Conservation (phyloP, 768 basidiomycete species). For the Gyrodon lividus region DNA sequence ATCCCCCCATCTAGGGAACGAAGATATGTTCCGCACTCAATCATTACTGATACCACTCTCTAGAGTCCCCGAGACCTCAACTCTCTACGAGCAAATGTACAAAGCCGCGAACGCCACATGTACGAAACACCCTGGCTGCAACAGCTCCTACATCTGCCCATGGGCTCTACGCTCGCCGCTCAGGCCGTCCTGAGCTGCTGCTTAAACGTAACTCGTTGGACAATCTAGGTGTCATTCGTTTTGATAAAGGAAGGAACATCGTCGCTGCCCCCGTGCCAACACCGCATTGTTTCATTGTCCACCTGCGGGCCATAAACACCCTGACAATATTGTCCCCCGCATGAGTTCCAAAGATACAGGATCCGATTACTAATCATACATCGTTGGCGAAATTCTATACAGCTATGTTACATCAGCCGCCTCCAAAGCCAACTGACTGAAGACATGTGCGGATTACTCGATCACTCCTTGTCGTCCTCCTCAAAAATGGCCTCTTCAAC, state of each 20-base stretch:
- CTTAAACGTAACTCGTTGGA: constrained; percentile 34
- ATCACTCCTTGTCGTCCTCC: constrained; percentile 21
- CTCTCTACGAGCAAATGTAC: no score
- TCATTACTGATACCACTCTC: no score
- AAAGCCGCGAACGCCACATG: no score
- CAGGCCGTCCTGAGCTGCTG: constrained; percentile 40
- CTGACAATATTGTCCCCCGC: no score
- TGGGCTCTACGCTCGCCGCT: constrained; percentile 39
- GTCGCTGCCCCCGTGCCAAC: no score
- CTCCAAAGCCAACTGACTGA: background rate
- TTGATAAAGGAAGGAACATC: no score
- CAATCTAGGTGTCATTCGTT: constrained; percentile 30
- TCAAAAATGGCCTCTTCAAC: constrained; percentile 28
- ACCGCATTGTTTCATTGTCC: no score
- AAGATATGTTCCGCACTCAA: no score
- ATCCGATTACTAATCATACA: background rate
- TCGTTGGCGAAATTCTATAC: background rate
- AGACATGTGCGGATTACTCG: background rate
- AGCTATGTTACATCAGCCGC: background rate
- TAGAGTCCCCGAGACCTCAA: no score
- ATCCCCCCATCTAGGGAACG: constrained; percentile 40
- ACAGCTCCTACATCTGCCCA: constrained; percentile 43
- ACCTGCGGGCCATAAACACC: no score
- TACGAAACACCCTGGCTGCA: no score
- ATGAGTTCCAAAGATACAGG: background rate